A percentile compares a stretch with the other conserved stretches of the same genome.
phyloP scores from a whole-genome alignment of 108 stramenopile genomes.

The Cyclotella choctawhatcheeana region DNA sequence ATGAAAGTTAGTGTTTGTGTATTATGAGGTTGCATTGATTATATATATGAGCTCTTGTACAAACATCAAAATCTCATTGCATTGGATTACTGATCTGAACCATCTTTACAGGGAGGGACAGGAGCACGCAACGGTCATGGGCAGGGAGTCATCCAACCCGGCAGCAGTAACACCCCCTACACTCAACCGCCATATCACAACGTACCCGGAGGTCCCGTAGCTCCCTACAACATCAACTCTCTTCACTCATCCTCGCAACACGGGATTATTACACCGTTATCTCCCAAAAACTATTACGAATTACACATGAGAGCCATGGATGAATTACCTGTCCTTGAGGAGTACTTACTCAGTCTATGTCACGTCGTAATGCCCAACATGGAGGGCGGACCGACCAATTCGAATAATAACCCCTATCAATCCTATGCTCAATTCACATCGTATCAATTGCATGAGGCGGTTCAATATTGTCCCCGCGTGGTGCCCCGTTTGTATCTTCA shows the following conservation, averaged over 20 bases:
- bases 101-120: conserved; percentile 3
- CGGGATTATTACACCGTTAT: conserved; percentile 64
- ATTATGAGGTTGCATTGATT: no score
- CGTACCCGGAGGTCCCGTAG: conserved; percentile 34
- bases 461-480: conserved; percentile 93
- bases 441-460: conserved; percentile 91
- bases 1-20: conserved; percentile 1
- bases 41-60: no score
- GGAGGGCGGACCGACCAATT: conserved; percentile 30
- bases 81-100: neutral
- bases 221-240: conserved; percentile 39
- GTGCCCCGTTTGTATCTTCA: conserved; percentile 97
- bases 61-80: no score
- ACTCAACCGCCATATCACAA: conserved; percentile 37
- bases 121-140: neutral
- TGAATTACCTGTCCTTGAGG: conserved; percentile 93
- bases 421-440: conserved; percentile 63
- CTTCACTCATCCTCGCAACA: conserved; percentile 36
- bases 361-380: neutral
- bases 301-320: conserved; percentile 96
- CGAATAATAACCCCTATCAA: neutral
- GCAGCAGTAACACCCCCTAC: neutral
- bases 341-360: conserved; percentile 81
- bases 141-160: neutral
- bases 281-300: conserved; percentile 98